A percentile compares a stretch with the other conserved stretches of the same genome.
Conservation (phyloP, 2,329 filamentous ascomycete species). For the Colletotrichum sp. region DNA sequence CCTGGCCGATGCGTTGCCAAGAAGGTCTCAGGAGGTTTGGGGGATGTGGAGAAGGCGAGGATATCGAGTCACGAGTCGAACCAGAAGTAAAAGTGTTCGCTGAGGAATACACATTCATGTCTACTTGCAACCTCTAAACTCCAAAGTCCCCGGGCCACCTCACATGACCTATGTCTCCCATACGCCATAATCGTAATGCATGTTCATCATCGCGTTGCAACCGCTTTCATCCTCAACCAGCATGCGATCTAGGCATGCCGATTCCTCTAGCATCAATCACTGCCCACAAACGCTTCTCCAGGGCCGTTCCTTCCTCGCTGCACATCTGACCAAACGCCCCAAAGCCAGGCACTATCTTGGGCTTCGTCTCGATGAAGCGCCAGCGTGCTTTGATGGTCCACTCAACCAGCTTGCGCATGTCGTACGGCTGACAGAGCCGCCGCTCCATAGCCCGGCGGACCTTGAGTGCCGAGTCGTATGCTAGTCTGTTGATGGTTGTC, state of each 20-base stretch:
- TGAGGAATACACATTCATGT: background rate
- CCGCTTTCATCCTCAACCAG: background rate
- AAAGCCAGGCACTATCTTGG: constrained; percentile 5
- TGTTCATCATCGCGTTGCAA: background rate
- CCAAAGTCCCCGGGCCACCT: background rate
- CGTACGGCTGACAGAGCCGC: background rate
- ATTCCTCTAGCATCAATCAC: background rate
- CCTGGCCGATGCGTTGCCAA: constrained; percentile 40
- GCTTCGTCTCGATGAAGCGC: background rate
- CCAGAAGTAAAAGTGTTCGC: background rate
- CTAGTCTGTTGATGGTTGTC: background rate
- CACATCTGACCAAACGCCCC: background rate
- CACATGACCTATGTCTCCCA: background rate
- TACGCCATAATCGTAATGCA: background rate
- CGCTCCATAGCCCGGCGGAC: constrained; percentile 2
- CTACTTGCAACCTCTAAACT: background rate
- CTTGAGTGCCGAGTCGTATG: background rate
- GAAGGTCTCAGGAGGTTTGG: background rate
- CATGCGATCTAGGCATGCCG: background rate
- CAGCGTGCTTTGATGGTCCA: background rate
- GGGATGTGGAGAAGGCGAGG: background rate
- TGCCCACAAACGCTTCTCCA: constrained; percentile 5
- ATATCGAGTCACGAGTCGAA: background rate
- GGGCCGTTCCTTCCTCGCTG: background rate
- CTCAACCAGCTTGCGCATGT: background rate